Percentiles rank a stretch among this genome's conserved stretches.
These are phyloP conservation scores for Ceratopteris richardii DNA, from an alignment of 75 land plant species.

Conservation along the genomic window DNA sequence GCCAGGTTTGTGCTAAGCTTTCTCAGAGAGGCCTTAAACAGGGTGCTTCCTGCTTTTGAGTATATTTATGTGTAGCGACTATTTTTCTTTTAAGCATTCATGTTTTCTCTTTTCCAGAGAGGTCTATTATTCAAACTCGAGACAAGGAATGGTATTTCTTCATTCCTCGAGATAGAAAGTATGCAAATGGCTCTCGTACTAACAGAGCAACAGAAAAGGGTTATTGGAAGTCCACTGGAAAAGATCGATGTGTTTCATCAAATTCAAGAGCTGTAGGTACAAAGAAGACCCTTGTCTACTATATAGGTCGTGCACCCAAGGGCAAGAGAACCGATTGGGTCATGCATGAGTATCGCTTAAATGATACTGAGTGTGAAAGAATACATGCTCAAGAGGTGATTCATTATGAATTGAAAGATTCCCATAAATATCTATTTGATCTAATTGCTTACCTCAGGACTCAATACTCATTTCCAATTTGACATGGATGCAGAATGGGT, in stretches of 20 bases:
- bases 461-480: neutral
- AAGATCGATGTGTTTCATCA: conserved; percentile 5
- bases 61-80: too few species aligned
- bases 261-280: conserved; percentile 8
- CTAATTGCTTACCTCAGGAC: too few species aligned
- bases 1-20: neutral
- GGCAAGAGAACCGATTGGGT: conserved; percentile 20
- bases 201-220: conserved; percentile 14
- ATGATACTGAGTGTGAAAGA: too few species aligned
- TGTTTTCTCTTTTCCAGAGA: too few species aligned
- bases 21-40: too few species aligned
- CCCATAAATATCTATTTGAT: too few species aligned
- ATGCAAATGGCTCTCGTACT: conserved; percentile 12
- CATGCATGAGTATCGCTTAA: conserved; percentile 14
- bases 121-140: neutral
- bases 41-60: too few species aligned
- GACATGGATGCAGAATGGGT: conserved; percentile 34
- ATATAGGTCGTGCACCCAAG: conserved; percentile 17
- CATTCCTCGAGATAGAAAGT: conserved; percentile 4
- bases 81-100: too few species aligned
- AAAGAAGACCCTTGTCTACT: conserved; percentile 17
- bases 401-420: too few species aligned
- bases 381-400: too few species aligned
- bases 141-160: conserved; percentile 8
- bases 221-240: conserved; percentile 22